Base-by-base conservation (phyloP, 2,329 filamentous ascomycete genomes). In the Colletotrichum musae region DNA sequence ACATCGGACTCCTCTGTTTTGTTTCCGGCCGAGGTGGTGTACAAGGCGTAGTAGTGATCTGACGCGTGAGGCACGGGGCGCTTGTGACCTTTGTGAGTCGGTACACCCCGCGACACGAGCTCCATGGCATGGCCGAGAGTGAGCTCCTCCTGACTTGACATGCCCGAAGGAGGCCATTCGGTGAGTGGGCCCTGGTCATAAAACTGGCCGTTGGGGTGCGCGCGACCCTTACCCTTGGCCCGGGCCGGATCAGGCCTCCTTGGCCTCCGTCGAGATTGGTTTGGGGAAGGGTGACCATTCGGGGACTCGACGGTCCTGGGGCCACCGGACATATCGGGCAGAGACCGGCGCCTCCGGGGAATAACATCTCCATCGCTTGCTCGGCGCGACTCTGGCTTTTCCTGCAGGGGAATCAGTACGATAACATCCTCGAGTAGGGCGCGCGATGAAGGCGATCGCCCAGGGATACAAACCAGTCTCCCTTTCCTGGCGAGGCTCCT, bases 81-180 rank as follows among this genome's bases (percentile, higher is more conserved):
- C 74, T 84, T 86, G 75, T 87, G 83, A 21, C 89, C 89, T 64
- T 83, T 86, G 76, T 88, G 86, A 2, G 82, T 81, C 5, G 89
- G 87, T 2, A 86, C 88, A 6, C 89, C 89, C 7, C 84, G 81
- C n/a, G 84, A 83, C 70, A 91, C 87, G 67, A 90, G 81, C 57
- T 88, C 84, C 79, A 86, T 84, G 10, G 89, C 89, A 56, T 85
- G 84, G 51, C 82, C 83, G 16, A 87, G 84, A 1, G 84, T 79
- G 9, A 91, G 81, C 69, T 87, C 84, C 45, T 87, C 85, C 26
- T 83, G 77, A 51, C 75, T 80, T 12, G 82, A 80, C 56, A 89
- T 77, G 58, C 85, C 86, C 12, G 80, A 78, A 0, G 89, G 89
- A 18, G 89, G 89, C 89, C 89, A 91, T 73, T 84, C 80, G 2